Percentiles rank a stretch among this genome's conserved stretches.
Evolutionary conservation across 2,329 filamentous ascomycete genomes (phyloP).

Genomic region (Mycosphaerelloides madeirae): DNA sequence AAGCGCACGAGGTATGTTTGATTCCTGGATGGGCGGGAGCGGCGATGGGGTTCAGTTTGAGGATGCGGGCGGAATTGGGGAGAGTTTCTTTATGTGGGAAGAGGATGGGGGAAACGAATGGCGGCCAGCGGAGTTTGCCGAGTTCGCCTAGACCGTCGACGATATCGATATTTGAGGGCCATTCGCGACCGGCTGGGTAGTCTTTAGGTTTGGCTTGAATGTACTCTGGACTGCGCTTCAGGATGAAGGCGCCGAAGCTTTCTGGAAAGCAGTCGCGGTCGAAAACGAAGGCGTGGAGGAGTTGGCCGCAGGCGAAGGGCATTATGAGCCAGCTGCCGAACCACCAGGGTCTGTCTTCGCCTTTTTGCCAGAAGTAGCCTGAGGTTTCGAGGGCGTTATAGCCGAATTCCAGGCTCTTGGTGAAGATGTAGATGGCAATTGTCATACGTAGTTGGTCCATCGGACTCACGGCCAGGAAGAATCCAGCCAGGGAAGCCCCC

Average conservation of each 20-base stretch:
- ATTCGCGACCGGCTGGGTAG: constrained; percentile 65
- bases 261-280: constrained; percentile 51
- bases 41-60: constrained; percentile 69
- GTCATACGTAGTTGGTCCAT: constrained; percentile 68
- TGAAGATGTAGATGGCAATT: constrained; percentile 75
- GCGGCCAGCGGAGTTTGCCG: constrained; percentile 79
- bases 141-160: constrained; percentile 78
- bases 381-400: constrained; percentile 80
- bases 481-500: constrained; percentile 82
- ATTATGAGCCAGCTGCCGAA: constrained; percentile 50
- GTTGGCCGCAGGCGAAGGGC: constrained; percentile 46
- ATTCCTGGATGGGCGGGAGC: constrained; percentile 83
- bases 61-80: constrained; percentile 53
- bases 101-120: constrained; percentile 79
- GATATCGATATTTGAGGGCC: constrained; percentile 72
- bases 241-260: constrained; percentile 61
- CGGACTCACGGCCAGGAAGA: constrained; percentile 73
- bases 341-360: constrained; percentile 60
- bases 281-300: constrained; percentile 49
- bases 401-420: constrained; percentile 75
- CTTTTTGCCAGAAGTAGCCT: constrained; percentile 45
- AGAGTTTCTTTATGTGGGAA: constrained; percentile 63
- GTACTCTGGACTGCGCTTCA: constrained; percentile 70
- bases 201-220: constrained; percentile 66
- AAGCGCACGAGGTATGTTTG: constrained; percentile 77